Evolutionary conservation across 345 rosid species (phyloP).

Genomic region (Brassica napus): DNA sequence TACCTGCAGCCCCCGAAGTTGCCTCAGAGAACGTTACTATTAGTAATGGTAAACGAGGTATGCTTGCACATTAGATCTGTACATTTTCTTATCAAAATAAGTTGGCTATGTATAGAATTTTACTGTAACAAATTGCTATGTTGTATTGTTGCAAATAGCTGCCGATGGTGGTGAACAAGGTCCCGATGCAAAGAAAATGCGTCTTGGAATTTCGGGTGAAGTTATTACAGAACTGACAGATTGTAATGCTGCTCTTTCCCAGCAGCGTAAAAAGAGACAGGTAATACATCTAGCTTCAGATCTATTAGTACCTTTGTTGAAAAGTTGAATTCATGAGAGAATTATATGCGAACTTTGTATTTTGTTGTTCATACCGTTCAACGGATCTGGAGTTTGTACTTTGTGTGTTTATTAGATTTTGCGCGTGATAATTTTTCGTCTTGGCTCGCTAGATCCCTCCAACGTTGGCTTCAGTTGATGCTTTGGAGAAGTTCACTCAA

Average conservation of each 20-base stretch:
- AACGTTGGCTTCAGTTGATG: background rate
- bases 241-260: constrained; percentile 85
- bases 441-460: background rate
- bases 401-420: background rate
- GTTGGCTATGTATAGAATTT: background rate
- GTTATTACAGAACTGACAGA: constrained; percentile 76
- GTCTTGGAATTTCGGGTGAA: constrained; percentile 66
- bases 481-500: background rate
- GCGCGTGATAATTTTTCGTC: background rate
- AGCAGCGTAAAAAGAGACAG: constrained; percentile 82
- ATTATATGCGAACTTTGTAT: background rate
- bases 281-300: constrained; percentile 35
- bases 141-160: constrained; percentile 38
- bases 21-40: constrained; percentile 53
- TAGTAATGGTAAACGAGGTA: constrained; percentile 91
- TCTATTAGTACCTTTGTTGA: background rate
- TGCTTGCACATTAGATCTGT: background rate
- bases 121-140: constrained; percentile 5
- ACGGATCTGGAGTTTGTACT: background rate
- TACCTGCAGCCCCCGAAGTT: constrained; percentile 54
- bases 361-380: background rate
- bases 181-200: constrained; percentile 58
- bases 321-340: background rate
- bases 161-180: constrained; percentile 55
- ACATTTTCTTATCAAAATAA: background rate